A percentile compares a stretch with the other conserved stretches of the same genome.
Conservation (phyloP, 176 grass and related monocot genomes). For the Carex cristatella region DNA sequence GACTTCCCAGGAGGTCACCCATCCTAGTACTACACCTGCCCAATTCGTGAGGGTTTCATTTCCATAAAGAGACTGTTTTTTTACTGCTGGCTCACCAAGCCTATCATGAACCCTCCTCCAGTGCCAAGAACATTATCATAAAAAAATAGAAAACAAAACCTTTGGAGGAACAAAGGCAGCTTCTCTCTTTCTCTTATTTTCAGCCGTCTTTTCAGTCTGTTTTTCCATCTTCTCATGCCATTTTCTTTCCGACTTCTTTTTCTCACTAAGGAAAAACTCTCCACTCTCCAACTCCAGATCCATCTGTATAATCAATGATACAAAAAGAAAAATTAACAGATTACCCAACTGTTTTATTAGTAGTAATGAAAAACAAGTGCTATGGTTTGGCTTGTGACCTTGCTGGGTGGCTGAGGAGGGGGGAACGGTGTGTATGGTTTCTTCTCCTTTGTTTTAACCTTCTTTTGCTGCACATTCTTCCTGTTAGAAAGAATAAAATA, state of each 20-base stretch:
- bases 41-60: no score
- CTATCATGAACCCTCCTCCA: not conserved
- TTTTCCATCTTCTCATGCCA: conserved; percentile 91
- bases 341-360: not conserved
- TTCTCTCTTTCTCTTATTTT: conserved; percentile 91
- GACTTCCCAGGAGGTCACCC: no score
- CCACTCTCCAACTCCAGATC: conserved; percentile 74
- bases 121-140: not conserved
- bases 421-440: conserved; percentile 97
- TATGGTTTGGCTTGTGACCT: conserved; percentile 36
- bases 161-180: conserved; percentile 84
- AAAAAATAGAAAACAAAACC: conserved; percentile 25
- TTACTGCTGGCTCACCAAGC: no score
- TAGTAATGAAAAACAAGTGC: not conserved
- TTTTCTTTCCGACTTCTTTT: conserved; percentile 81
- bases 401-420: conserved; percentile 87
- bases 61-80: no score
- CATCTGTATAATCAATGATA: conserved; percentile 44
- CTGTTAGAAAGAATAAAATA: conserved; percentile 33
- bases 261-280: conserved; percentile 94
- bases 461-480: conserved; percentile 97
- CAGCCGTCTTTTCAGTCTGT: conserved; percentile 72
- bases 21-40: no score
- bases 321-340: conserved; percentile 14
- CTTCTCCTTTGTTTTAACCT: conserved; percentile 85